Conservation (phyloP, 176 grass and related monocot genomes). For the Rhipidocladum racemiflorum region DNA sequence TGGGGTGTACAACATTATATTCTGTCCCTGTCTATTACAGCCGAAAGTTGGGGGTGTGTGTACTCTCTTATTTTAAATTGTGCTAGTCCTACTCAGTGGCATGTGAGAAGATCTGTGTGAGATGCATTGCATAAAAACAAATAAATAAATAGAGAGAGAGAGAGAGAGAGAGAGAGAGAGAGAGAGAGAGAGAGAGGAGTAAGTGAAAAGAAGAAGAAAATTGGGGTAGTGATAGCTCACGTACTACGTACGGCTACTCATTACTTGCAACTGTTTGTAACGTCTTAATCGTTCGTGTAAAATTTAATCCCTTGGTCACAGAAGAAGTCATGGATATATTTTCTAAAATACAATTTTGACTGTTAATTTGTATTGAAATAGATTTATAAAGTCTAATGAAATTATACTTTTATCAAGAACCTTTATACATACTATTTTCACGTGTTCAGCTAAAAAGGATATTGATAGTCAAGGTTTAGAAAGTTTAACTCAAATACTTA, state of each 20-base stretch:
- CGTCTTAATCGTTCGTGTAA: background rate
- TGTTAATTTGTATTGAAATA: too few species aligned
- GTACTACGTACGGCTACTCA: background rate
- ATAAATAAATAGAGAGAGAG: background rate
- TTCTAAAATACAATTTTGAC: too few species aligned
- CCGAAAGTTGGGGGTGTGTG: constrained; percentile 48
- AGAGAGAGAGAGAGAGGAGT: background rate
- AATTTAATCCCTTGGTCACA: background rate
- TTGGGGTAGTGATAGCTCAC: constrained; percentile 12
- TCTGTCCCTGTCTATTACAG: constrained; percentile 51
- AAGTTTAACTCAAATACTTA: too few species aligned
- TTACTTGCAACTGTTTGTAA: background rate
- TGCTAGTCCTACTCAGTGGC: constrained; percentile 36
- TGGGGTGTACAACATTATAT: constrained; percentile 41
- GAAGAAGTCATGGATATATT: too few species aligned
- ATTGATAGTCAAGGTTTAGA: too few species aligned
- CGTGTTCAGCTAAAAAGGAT: too few species aligned
- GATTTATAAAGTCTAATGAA: too few species aligned
- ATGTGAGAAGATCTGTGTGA: constrained; percentile 48
- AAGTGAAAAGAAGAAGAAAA: background rate
- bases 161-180: background rate
- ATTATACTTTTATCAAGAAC: too few species aligned
- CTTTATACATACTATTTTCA: too few species aligned
- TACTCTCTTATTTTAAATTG: constrained; percentile 37
- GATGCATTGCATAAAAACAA: constrained; percentile 11